phyloP scores from a whole-genome alignment of 768 basidiomycete genomes.

The Flagelloscypha sp. region DNA sequence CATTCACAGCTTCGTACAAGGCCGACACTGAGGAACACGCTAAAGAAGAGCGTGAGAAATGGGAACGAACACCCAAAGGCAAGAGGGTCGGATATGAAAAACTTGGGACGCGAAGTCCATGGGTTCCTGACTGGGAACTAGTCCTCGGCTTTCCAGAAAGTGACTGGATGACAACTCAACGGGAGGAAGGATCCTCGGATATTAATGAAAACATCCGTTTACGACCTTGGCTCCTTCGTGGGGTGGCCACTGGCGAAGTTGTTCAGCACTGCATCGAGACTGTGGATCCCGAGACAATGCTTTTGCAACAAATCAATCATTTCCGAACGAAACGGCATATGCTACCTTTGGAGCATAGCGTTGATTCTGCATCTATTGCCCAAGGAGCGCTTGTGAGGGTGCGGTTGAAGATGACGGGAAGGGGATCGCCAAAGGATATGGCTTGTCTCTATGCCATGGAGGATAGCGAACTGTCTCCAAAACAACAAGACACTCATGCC shows the following conservation, averaged over 20 bases:
- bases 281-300: conserved; percentile 31
- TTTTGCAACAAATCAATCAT: conserved; percentile 50
- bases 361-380: conserved; percentile 38
- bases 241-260: conserved; percentile 38
- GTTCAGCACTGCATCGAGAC: conserved; percentile 30
- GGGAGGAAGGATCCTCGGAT: conserved; percentile 26
- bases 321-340: conserved; percentile 50
- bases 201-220: conserved; percentile 8
- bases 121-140: conserved; percentile 66
- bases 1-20: conserved; percentile 46
- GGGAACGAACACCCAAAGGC: conserved; percentile 80
- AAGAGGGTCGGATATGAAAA: conserved; percentile 71
- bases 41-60: conserved; percentile 45
- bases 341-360: conserved; percentile 22
- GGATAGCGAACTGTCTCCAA: conserved; percentile 36
- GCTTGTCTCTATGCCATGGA: conserved; percentile 62
- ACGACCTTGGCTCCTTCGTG: conserved; percentile 66
- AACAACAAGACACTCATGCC: conserved; percentile 7
- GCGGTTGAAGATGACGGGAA: conserved; percentile 45
- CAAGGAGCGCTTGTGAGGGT: conserved; percentile 63
- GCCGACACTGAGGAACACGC: conserved; percentile 41
- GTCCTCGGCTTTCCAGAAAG: conserved; percentile 42
- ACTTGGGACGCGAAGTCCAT: conserved; percentile 62
- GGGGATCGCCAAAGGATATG: conserved; percentile 70
- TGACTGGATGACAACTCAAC: conserved; percentile 50